Base-by-base conservation (phyloP, 371 early-diverging fungal species). In the Mucor velutinosus region DNA sequence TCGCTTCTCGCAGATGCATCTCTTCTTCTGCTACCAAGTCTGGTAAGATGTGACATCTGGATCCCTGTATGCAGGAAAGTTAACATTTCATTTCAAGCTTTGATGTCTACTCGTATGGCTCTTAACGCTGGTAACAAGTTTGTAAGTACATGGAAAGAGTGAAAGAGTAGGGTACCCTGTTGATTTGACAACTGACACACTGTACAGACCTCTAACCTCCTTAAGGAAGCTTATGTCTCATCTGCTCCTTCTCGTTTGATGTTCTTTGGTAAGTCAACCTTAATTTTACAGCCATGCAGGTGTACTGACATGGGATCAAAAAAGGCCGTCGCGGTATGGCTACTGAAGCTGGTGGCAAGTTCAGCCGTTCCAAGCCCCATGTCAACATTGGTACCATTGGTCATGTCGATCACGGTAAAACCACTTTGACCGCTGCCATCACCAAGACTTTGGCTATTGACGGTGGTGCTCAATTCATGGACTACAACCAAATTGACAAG, bases 371-470 rank as follows among this genome's bases (percentile, higher is more conserved):
- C 56, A 97, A 97, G 91, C 98, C 99, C 29, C 99, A 99, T 81
- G 93, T 99, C 76, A 99, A 99, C 88, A 97, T 99, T 76, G 99
- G 99, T 75, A 99, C 99, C 58, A 99, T 99, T 73, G 99, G 99
- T 64, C 99, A 99, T 86, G 99, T 99, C 70, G 99, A 99, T 80
- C 99, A 99, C 89, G 99, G 99, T 63, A 99, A 99, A 89, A 97
- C 99, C 23, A 99, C 99, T 19, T 92, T 99, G 78, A 99, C 99
- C 17, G 98, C 97, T 56, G 99, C 99, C 68, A 99, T 99, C 77
- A 98, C 99, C 76, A 98, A 97, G 88, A 94, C 94, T 59, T 85
- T 97, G 64, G 91, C 95, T 51, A 74, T 83, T 62, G 73, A 78
- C 41, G 79, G 75, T 71, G 96, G 95, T 62, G 95, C 95, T n/a